Conservation (phyloP, 495 filamentous ascomycete species). For the Clohesyomyces aquaticus region DNA sequence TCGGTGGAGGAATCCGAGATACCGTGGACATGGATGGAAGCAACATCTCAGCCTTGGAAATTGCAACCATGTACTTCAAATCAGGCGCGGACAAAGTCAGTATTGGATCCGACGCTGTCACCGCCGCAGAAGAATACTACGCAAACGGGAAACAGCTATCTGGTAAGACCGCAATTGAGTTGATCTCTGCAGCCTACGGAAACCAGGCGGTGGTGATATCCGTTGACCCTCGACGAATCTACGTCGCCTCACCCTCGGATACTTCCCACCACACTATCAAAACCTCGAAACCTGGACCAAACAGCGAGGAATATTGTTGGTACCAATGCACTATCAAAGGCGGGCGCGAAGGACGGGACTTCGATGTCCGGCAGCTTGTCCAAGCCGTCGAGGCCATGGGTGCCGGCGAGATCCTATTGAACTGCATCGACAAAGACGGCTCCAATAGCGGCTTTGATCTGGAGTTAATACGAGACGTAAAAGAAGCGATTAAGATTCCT, state of each 20-base stretch:
- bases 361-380: slow-evolving; percentile 86
- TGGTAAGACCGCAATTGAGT: slow-evolving; percentile 89
- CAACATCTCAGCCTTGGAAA: slow-evolving; percentile 80
- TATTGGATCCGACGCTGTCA: slow-evolving; percentile 93
- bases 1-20: slow-evolving; percentile 93
- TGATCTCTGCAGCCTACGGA: slow-evolving; percentile 90
- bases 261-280: slow-evolving; percentile 79
- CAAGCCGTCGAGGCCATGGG: slow-evolving; percentile 95
- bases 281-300: slow-evolving; percentile 69
- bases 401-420: slow-evolving; percentile 89
- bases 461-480: slow-evolving; percentile 87
- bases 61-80: slow-evolving; percentile 97
- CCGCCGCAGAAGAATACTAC: slow-evolving; percentile 89
- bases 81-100: slow-evolving; percentile 98
- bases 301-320: slow-evolving; percentile 87
- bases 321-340: slow-evolving; percentile 98
- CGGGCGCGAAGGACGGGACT: slow-evolving; percentile 84
- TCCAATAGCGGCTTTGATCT: slow-evolving; percentile 94
- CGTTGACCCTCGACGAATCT: slow-evolving; percentile 89
- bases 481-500: slow-evolving; percentile 80
- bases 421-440: slow-evolving; percentile 97
- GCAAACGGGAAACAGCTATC: slow-evolving; percentile 64
- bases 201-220: slow-evolving; percentile 97
- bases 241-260: slow-evolving; percentile 70
- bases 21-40: slow-evolving; percentile 89